Evolutionary conservation across 331 rosid species (phyloP), one percentile per base, ranked within the genome.

Genomic region (Acacia pycnantha): DNA sequence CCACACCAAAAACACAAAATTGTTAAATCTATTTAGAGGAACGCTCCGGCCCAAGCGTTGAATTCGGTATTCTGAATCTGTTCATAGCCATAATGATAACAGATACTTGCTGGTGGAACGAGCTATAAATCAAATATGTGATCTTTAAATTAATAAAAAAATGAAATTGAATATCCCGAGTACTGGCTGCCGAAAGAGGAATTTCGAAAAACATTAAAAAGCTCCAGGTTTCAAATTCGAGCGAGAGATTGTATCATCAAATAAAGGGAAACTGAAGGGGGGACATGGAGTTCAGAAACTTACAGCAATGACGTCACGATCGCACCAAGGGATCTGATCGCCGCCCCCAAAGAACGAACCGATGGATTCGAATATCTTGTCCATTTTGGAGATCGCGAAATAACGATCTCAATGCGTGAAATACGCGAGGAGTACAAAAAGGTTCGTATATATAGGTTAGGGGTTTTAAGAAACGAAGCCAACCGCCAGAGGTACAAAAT

Each of bases 311-410:
- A 95, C 85, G 68, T 89, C 97, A 70, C 92, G 89, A 74, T 93
- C 97, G 85, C 95, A 91, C 97, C 97, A 95, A 8, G 98, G 97
- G 79, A 95, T 91, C 87, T 87, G 91, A 24, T 95, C 98, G 54
- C 92, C 95, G 67, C 98, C 92, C 37, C 70, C 1, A 81, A 95
- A 93, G 82, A 92, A 85, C 64, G 93, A 88, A 54, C 88, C 89
- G 70, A 95, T 56, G 82, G 97, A 90, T 22, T 92, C 97, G 83
- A 92, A 84, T 70, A 95, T 48, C 84, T 87, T 84, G 24, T 92
- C 97, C 98, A 95, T 91, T 26, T 77, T n/a, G 27, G 62, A 21
- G 37, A 15, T 26, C 33, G 51, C 24, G 24, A 41, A 80, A 27
- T 35, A 74, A 9, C 24, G 26, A 12, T 15, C 35, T 31, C 66